Conservation (phyloP, 768 basidiomycete species). For the Favolaschia claudopus region DNA sequence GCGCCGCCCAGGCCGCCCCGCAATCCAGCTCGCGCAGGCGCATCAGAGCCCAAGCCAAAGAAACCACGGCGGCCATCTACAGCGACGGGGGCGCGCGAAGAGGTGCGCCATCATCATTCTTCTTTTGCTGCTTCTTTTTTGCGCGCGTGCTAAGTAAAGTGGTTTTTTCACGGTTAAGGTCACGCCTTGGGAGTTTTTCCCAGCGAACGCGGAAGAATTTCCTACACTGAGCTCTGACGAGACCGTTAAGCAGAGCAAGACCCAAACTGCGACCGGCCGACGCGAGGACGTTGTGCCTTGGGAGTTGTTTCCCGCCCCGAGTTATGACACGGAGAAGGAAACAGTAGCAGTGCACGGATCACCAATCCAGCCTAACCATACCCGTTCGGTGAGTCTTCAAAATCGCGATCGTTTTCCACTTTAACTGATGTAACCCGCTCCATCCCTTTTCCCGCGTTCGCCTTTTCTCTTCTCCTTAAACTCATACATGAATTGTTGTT, state of each 20-base stretch:
- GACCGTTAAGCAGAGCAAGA: background rate
- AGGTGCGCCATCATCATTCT: constrained; percentile 30
- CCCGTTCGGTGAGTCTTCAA: constrained; percentile 15
- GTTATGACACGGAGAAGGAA: constrained; percentile 29
- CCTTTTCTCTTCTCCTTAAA: background rate
- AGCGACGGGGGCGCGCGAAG: constrained; percentile 42
- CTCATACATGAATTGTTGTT: constrained; percentile 9
- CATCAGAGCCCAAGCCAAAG: constrained; percentile 14
- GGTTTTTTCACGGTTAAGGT: background rate
- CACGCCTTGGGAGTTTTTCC: constrained; percentile 39
- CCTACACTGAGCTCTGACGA: constrained; percentile 2
- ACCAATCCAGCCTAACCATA: constrained; percentile 18
- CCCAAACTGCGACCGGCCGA: constrained; percentile 30
- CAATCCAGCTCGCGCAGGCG: constrained; percentile 37
- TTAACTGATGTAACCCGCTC: background rate
- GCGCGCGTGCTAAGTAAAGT: background rate
- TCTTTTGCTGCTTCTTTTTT: background rate
- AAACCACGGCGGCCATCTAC: constrained; percentile 29
- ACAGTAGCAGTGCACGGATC: constrained; percentile 18
- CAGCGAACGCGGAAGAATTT: constrained; percentile 19
- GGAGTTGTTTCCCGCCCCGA: constrained; percentile 42
- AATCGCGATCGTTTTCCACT: background rate
- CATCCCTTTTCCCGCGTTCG: background rate
- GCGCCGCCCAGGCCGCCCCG: constrained; percentile 40
- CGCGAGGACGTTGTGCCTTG: constrained; percentile 44